Conservation (phyloP, 176 grass and related monocot genomes). For the Musa troglodytarum region DNA sequence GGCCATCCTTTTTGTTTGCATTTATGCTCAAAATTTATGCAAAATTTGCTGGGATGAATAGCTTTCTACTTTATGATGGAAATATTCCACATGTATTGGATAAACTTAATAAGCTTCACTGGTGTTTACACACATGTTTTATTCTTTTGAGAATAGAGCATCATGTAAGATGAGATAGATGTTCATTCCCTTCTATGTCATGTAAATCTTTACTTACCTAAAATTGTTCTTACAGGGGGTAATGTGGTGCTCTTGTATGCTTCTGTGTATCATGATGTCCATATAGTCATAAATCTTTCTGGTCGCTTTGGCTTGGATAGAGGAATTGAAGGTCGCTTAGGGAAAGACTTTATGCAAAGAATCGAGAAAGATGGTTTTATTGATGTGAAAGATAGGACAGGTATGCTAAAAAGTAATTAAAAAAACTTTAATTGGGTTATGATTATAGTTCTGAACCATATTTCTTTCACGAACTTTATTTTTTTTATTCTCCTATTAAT, state of each 20-base stretch:
- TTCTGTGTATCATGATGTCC: constrained; percentile 51
- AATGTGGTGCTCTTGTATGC: constrained; percentile 81
- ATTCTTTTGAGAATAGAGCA: too few species aligned
- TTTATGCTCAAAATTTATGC: too few species aligned
- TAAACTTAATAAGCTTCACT: too few species aligned
- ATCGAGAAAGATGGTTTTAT: constrained; percentile 74
- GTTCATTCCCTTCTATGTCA: too few species aligned
- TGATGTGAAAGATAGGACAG: constrained; percentile 74
- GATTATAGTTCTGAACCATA: background rate
- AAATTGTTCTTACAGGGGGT: constrained; percentile 38
- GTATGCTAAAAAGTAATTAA: constrained; percentile 10
- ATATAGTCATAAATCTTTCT: constrained; percentile 59
- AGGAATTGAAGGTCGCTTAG: constrained; percentile 67
- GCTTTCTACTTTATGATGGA: too few species aligned
- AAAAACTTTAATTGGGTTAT: constrained; percentile 11
- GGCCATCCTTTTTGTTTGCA: too few species aligned
- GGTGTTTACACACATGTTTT: background rate
- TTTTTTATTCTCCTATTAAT: background rate
- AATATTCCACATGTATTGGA: too few species aligned
- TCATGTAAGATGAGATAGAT: too few species aligned
- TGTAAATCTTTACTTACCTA: background rate
- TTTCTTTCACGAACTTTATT: background rate
- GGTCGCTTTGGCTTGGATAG: constrained; percentile 62
- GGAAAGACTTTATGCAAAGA: constrained; percentile 71
- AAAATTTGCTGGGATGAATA: too few species aligned